Conservation (phyloP, 106 monocot species). For the Phalaenopsis equestris region DNA sequence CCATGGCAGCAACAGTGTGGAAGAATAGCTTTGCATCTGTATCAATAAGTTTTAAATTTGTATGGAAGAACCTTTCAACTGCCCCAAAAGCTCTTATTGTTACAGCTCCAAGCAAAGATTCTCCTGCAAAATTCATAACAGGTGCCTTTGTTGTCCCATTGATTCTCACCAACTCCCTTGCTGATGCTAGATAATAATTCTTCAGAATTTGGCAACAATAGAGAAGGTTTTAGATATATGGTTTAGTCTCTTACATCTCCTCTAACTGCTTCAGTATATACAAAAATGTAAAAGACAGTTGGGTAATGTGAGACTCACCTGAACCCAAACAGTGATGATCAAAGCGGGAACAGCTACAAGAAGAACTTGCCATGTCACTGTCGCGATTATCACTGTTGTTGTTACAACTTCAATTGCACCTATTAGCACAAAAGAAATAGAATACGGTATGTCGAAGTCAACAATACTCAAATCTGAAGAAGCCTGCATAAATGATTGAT, state of each 20-base stretch:
- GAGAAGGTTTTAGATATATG: background rate
- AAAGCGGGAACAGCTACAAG: slow-evolving; percentile 51
- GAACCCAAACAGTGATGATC: slow-evolving; percentile 23
- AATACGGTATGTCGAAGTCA: slow-evolving; percentile 66
- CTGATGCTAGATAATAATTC: slow-evolving; percentile 65
- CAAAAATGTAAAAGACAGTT: background rate
- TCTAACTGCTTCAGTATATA: background rate
- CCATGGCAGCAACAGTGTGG: slow-evolving; percentile 48
- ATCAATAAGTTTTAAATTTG: slow-evolving; percentile 52
- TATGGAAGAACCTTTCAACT: slow-evolving; percentile 35
- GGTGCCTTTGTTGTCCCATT: slow-evolving; percentile 88
- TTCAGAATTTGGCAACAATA: slow-evolving; percentile 2
- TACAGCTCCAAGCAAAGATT: slow-evolving; percentile 48
- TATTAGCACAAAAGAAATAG: slow-evolving; percentile 33
- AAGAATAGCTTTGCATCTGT: slow-evolving; percentile 57
- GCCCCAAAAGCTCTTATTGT: slow-evolving; percentile 58
- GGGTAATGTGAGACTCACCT: slow-evolving; percentile 24
- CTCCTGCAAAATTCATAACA: slow-evolving; percentile 51
- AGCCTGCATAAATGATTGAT: slow-evolving; percentile 34
- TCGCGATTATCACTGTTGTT: slow-evolving; percentile 33
- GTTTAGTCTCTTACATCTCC: background rate
- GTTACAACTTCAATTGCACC: slow-evolving; percentile 29
- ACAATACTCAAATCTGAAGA: slow-evolving; percentile 65
- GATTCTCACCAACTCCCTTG: slow-evolving; percentile 66
- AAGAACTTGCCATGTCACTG: slow-evolving; percentile 63